Evolutionary conservation across 257 asterid species (phyloP), one percentile per base, ranked within the genome.

Genomic region (Solanum paucissectum): DNA sequence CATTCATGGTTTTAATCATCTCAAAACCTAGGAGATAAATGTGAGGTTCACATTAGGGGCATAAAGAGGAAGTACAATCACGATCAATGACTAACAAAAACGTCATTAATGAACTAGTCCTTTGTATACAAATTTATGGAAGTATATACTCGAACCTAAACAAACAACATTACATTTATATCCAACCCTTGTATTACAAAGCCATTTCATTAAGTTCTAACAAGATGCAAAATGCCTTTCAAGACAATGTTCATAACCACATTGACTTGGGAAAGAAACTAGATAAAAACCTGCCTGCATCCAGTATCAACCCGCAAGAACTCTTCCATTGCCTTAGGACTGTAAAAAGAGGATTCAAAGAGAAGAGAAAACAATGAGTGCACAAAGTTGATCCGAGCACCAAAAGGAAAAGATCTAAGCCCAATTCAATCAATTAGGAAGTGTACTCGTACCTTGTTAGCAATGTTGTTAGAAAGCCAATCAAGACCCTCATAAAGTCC

Each of bases 291-390:
- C 44, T 33, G 86, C 52, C 86, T 34, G 86, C 73, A 83, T 83
- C 86, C 86, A 83, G 73, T 44, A 55, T 83, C 86, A 83, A 83
- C 86, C 71, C 86, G 23, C 86, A 58, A 52, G 18, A 83, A 62
- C 74, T 83, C 74, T 83, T 4, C 11, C 12, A 25, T 34, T 34
- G 44, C 74, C 73, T 83, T 21, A 83, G 9, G 86, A 55, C 86
- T 83, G 74, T 33, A 33, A 33, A 83, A 21, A 58, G 49, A 83
- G 52, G 84, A 75, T 5, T 25, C 5, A 71, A 71, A 71, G n/a
- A 37, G 25, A 5, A 38, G 82, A 36, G 23, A 38, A 38, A 77
- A 77, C 37, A 77, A 42, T 34, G 27, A 13, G 37, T 1, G 9
- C 34, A 23, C 34, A 25, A 76, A 42, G 23, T 33, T 77, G 23